A percentile compares a stretch with the other conserved stretches of the same genome.
Conservation (phyloP, 2,329 filamentous ascomycete species). For the Aureobasidium sp. region DNA sequence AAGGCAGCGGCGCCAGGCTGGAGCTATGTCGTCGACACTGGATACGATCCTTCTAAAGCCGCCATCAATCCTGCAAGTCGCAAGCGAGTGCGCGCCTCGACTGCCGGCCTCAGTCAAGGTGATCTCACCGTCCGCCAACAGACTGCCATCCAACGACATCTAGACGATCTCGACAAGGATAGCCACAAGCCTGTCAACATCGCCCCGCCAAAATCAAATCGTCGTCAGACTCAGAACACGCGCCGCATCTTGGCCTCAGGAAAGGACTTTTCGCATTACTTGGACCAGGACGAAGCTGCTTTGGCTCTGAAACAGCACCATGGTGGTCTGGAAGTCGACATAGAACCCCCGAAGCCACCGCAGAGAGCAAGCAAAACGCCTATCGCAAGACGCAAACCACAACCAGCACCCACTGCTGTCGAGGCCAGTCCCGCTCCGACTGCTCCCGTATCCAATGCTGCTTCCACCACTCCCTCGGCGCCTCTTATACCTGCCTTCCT, state of each 20-base stretch:
- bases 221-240: conserved; percentile 55
- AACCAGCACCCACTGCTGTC: conserved; percentile 34
- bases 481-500: not conserved
- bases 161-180: conserved; percentile 77
- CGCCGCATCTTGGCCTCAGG: conserved; percentile 72
- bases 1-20: conserved; percentile 71
- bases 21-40: conserved; percentile 79
- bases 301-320: conserved; percentile 28
- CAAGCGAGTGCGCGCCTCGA: conserved; percentile 61
- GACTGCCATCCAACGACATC: conserved; percentile 70
- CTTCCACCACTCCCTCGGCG: not conserved
- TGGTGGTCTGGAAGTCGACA: conserved; percentile 22
- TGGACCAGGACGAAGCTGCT: conserved; percentile 69
- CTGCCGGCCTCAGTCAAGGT: conserved; percentile 30
- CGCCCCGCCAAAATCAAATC: conserved; percentile 55
- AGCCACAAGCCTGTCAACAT: conserved; percentile 52
- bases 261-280: conserved; percentile 76
- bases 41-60: conserved; percentile 50
- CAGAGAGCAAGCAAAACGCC: conserved; percentile 31
- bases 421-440: conserved; percentile 33
- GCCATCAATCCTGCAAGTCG: conserved; percentile 47
- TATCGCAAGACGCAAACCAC: conserved; percentile 25
- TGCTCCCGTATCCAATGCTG: not conserved
- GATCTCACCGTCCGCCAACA: conserved; percentile 70
- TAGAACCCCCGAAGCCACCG: not conserved